Evolutionary conservation across 2,329 filamentous ascomycete genomes (phyloP).

Genomic region (Epicoccum sorghinum): DNA sequence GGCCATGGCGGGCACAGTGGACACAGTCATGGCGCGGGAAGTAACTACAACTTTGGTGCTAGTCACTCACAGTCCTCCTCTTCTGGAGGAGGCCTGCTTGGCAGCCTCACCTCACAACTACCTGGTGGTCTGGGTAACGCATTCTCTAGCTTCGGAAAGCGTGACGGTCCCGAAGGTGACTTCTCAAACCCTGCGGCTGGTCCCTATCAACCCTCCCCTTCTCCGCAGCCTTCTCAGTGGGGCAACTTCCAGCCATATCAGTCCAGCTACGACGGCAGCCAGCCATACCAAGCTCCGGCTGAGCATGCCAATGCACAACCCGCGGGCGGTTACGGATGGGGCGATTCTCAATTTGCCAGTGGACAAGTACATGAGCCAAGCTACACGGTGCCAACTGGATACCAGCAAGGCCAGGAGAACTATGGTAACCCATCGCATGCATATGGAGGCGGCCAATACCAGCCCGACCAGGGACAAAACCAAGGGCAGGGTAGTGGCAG

Average conservation of each 20-base stretch:
- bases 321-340: conserved; percentile 34
- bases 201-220: conserved; percentile 30
- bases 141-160: conserved; percentile 30
- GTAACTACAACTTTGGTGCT: conserved; percentile 17
- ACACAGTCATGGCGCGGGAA: conserved; percentile 23
- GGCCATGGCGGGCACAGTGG: conserved; percentile 25
- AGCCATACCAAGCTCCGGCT: conserved; percentile 34
- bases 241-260: conserved; percentile 44
- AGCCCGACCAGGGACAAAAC: conserved; percentile 32
- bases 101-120: conserved; percentile 25
- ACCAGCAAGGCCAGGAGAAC: conserved; percentile 47
- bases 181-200: conserved; percentile 5
- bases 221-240: conserved; percentile 30
- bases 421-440: conserved; percentile 21
- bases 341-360: conserved; percentile 37
- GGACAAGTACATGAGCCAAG: conserved; percentile 42
- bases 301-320: conserved; percentile 36
- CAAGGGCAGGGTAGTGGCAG: conserved; percentile 26
- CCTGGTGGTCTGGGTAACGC: conserved; percentile 27
- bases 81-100: conserved; percentile 30
- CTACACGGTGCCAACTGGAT: conserved; percentile 43
- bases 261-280: conserved; percentile 38
- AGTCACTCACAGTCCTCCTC: conserved; percentile 21
- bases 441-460: conserved; percentile 24
- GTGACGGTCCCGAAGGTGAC: conserved; percentile 31